Evolutionary conservation across 441 rosid genomes (phyloP), one percentile per base, ranked within the genome.

Genomic region (Metrosideros polymorpha): DNA sequence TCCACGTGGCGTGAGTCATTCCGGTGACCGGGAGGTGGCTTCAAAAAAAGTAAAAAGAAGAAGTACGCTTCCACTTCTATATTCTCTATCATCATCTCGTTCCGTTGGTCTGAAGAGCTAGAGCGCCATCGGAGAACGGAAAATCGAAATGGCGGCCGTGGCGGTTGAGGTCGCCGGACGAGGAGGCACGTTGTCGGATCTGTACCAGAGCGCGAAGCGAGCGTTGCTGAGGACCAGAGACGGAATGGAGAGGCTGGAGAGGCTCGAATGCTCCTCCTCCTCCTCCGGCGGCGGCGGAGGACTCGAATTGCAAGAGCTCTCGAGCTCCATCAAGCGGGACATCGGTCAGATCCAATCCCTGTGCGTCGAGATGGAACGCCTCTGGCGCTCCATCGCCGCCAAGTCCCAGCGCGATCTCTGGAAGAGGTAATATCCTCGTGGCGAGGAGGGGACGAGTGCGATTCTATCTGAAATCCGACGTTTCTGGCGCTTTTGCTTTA

Each of bases 381-480:
- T 96, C 76, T 98, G 99, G 98, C 98, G 96, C 49, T 94, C 97
- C 19, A 91, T 98, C 56, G 86, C 95, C 83, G 90, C 94, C 83
- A 94, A 95, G 87, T 92, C 99, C 7, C 98, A 96, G 45, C 99
- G 99, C 53, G 99, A 98, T 94, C 99, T 98, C 89, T 98, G 99
- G 99, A 94, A 94, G 91, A 92, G 98, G 98, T 95, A 89, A 61
- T 30, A 47, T 66, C 35, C 54, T 57, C 75, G 29, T 18, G 15
- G 39, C 54, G n/a, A 27, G 42, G 61, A 52, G 29, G 22, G 47
- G 47, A 12, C n/a, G n/a, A 71, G 47, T 22, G 79, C n/a, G 47
- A 30, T 52, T 71, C 24, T 15, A n/a, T 54, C 47, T 47, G 18
- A 50, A 71, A 30, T 19, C 49, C 86, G 30, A 51, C 82, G 32